Base-by-base conservation (phyloP, 106 monocot genomes). In the Dactylorhiza incarnata region DNA sequence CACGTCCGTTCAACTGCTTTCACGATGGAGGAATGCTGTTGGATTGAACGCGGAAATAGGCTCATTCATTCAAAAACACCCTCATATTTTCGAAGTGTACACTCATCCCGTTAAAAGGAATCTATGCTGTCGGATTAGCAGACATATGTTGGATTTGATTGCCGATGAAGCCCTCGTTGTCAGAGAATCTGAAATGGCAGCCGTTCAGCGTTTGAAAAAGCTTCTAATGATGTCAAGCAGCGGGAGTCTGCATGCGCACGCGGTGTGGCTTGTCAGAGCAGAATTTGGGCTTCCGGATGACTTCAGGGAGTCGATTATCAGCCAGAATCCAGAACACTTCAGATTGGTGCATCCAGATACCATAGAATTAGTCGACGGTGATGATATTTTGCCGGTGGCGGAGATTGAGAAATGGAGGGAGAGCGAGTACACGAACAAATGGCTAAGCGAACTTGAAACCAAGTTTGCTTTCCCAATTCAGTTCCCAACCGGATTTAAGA, bases 401-500 rank as follows among this genome's bases (percentile, higher is more conserved):
- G 81, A 73, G 56, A 75, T 95, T 26, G 91, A 95, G 78, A 86
- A 80, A 56, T 95, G 91, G 91, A 88, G 95, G 70, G 78, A 84
- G 76, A 89, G 68, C 65, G 95, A 95, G 80, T 86, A 79, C 26
- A 75, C 5, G n/a, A 89, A 92, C 49, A 95, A 89, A 66, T 95
- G 86, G 91, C 77, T 95, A 10, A 88, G 84, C 51, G 91, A 92
- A 72, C 81, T 77, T 49, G 89, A 95, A 62, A 95, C 89, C n/a
- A 91, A 68, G 71, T 88, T 83, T 73, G 89, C 91, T 17, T 95
- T 95, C 62, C 87, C 89, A 9, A 79, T 95, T 48, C 73, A 86
- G 20, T 89, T 95, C 24, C 95, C 95, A 1, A 91, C 95, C 0
- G 95, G 95, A 6, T 95, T 87, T 74, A 84, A 66, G 83, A 87